Base-by-base conservation (phyloP, 2,329 filamentous ascomycete genomes). In the Aurifilum marmelostoma region DNA sequence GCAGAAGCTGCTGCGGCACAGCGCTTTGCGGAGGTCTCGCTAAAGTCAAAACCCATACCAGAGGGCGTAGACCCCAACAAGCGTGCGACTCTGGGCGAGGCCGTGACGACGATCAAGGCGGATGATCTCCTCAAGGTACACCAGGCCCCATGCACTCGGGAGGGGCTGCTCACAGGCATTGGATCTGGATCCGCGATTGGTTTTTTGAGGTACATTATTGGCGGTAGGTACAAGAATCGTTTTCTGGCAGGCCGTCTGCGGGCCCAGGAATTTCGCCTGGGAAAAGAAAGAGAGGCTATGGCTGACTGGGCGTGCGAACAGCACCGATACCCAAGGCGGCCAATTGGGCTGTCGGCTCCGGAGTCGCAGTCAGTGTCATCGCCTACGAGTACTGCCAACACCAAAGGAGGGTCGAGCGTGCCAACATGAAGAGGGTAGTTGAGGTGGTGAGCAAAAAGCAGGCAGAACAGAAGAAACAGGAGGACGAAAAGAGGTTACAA, bases 311-410 rank as follows among this genome's bases (percentile, higher is more conserved):
- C 16, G 27, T 29, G 39, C 18, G 29, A 41, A 37, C 39, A 32
- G 88, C 86, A 56, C 84, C 85, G 24, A 80, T 93, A 71, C 86
- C 85, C 67, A 88, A 87, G 75, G 88, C 92, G 0, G 90, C 91
- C 47, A 97, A 97, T 76, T 97, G 92, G 92, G 94, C 93, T 0
- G 93, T 96, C 7, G 92, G 89, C 8, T 85, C 88, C 47, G 97
- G 96, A 78, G 83, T 90, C 32, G 77, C 91, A 27, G 87, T 87
- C 8, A 90, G 91, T n/a, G 83, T 91, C 61, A 85, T 86, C 39
- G 90, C 91, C 64, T 96, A 94, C 80, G 93, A 97, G 80, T 93
- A 91, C 76, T 98, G 95, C 81, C 89, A 94, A 76, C 90, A 89
- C 73, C 86, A 87, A 71, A 86, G 94, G 69, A 84, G 87, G 62